Percentiles rank a stretch among this genome's conserved stretches.
Conservation (phyloP, 352 stramenopile genomes). For the Phytophthora pseudosyringae region DNA sequence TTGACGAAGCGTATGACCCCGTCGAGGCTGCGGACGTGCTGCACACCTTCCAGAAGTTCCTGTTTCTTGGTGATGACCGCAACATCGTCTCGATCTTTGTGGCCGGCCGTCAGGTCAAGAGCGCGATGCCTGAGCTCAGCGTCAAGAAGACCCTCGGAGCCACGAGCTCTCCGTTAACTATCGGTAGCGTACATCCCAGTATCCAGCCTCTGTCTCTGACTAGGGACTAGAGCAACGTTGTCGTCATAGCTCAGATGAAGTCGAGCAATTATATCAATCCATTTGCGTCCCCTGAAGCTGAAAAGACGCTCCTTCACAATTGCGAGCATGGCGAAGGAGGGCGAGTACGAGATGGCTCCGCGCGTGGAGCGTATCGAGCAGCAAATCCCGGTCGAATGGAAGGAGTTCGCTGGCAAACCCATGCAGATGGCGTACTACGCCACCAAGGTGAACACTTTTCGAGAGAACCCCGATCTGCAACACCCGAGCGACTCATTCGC, state of each 20-base stretch:
- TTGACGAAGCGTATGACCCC: slow-evolving; percentile 65
- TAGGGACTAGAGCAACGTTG: slow-evolving; percentile 12
- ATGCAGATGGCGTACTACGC: slow-evolving; percentile 71
- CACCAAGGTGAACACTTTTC: slow-evolving; percentile 71
- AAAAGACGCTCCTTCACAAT: slow-evolving; percentile 6
- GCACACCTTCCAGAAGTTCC: slow-evolving; percentile 87
- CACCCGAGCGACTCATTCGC: slow-evolving; percentile 53
- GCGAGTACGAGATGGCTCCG: slow-evolving; percentile 49
- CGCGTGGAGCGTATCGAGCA: slow-evolving; percentile 65
- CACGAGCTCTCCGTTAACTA: slow-evolving; percentile 24
- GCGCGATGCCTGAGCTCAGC: background rate
- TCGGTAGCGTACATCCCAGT: slow-evolving; percentile 31
- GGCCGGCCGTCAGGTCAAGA: slow-evolving; percentile 61
- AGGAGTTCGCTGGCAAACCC: slow-evolving; percentile 48
- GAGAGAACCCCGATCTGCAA: slow-evolving; percentile 54
- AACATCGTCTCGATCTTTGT: slow-evolving; percentile 84
- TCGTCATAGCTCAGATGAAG: slow-evolving; percentile 49
- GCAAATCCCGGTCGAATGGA: slow-evolving; percentile 53
- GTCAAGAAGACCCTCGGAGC: slow-evolving; percentile 12
- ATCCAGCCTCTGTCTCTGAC: slow-evolving; percentile 27
- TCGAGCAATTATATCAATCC: slow-evolving; percentile 4
- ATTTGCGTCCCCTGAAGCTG: background rate
- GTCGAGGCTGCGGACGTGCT: slow-evolving; percentile 56
- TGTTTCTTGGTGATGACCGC: slow-evolving; percentile 35
- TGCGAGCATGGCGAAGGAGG: slow-evolving; percentile 11